Evolutionary conservation across 805 yeast genomes (phyloP).

Genomic region (Starmerella tilneyi): DNA sequence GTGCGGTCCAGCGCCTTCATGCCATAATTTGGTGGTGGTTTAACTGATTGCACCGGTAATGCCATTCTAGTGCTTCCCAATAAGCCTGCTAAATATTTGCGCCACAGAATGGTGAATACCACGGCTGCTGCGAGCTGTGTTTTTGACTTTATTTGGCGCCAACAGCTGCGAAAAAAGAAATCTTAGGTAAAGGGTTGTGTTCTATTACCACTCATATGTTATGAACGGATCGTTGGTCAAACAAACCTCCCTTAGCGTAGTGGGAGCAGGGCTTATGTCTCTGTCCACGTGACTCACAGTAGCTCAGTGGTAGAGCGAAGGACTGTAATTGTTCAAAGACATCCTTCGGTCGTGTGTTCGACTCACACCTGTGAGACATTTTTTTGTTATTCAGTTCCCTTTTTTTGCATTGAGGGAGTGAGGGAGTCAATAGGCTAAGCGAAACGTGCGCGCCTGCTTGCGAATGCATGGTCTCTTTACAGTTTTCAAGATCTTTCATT

Average conservation of each 20-base stretch:
- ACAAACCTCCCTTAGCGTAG: not conserved
- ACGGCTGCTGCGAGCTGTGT: no score
- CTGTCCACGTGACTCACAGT: constrained; percentile 14
- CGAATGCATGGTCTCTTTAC: no score
- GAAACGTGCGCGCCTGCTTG: no score
- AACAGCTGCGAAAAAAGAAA: no score
- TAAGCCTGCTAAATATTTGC: not conserved
- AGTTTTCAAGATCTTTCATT: not conserved
- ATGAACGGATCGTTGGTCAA: no score
- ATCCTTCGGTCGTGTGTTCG: constrained; percentile 28
- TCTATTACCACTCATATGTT: no score
- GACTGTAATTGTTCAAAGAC: constrained; percentile 25
- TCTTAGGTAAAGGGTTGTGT: no score
- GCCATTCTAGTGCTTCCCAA: not conserved
- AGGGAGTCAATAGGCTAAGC: no score
- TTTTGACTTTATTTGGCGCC: no score
- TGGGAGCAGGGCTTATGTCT: no score
- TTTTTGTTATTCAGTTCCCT: not conserved
- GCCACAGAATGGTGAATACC: not conserved
- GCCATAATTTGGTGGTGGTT: constrained; percentile 59
- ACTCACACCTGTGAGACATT: constrained; percentile 25
- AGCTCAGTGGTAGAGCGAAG: constrained; percentile 25
- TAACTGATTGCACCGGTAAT: not conserved
- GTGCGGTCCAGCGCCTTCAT: constrained; percentile 59
- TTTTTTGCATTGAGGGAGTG: no score